Evolutionary conservation across 192 early-diverging fungal genomes (phyloP), one percentile per base, ranked within the genome.

Genomic region (Coemansia sp.): DNA sequence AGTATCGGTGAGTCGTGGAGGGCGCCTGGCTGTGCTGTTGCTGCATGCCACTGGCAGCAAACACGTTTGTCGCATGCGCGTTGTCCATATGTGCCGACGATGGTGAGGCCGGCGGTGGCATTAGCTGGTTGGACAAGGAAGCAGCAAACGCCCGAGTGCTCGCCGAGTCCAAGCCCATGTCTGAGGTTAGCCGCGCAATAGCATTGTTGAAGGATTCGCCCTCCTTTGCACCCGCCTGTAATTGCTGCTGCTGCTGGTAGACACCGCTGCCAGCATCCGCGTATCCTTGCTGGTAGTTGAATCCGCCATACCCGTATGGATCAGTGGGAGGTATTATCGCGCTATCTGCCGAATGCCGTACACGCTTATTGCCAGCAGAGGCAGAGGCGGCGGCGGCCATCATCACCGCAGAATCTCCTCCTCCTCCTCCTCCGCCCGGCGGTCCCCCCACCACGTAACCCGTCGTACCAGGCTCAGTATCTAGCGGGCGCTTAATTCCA

Each of bases 161-260:
- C 9, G 61, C 67, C n/a, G 78, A 32, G 31, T 81, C 70, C 19
- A 81, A 42, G 2, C 73, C 73, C 68, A 81, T 81, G 65, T 68
- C 68, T 2, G 78, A 75, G 10, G 73, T 72, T 22, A 81, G 53
- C 3, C 65, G 68, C 0, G 62, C 78, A 59, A 81, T 71, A 3
- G 65, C 58, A 5, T 60, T 45, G 15, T 67, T 64, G 47, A 80
- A 39, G 1, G 37, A 19, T 37, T 67, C 72, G 3, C 45, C 24
- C 24, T 54, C 68, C 31, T 57, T 56, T 12, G 35, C 41, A 25
- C 53, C 42, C n/a, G 49, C 40, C 11, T 45, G 36, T 25, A 29
- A 46, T 29, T 29, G 57, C 14, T 65, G 69, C 25, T 54, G 47
- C 36, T 59, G 61, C 36, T 67, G 61, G 14, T 64, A 65, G 8